Base-by-base conservation (phyloP, 305 asterid species). In the Rubia tinctorum region DNA sequence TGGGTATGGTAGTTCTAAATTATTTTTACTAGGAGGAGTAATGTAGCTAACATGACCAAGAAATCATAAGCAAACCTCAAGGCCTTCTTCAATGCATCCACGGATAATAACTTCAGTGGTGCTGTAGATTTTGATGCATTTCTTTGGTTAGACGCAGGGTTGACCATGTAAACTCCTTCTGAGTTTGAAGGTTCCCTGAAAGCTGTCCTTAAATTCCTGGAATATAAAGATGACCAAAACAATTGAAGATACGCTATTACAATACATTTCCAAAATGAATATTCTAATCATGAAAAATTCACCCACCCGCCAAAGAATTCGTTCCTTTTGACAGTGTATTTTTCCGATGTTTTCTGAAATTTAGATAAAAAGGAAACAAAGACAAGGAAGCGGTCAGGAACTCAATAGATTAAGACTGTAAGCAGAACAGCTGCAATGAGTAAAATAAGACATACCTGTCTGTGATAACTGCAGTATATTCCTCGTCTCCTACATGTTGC, bases 281-380 rank as follows among this genome's bases (percentile, higher is more conserved):
- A 63, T 40, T 27, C 37, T 39, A 11, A 8, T 43, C 39, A 34
- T 66, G 75, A 37, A 66, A 68, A 53, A 64, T 73, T 76, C 43
- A 83, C 94, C 23, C 84, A 91, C 97, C 95, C 97, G 80, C 97
- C 98, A 75, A 80, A 86, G 79, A 89, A 91, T 82, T 93, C 98
- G 55, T 89, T 76, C 87, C 98, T 88, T 76, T 84, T 77, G 65
- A 88, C 81, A 20, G 90, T 82, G 75, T 93, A 93, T 61, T 84
- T 87, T 68, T 83, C 87, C 13, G 92, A 83, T 80, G 85, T 78
- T 83, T 78, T 82, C 98, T 91, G 63, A 62, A 69, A 70, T 45
- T 78, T 72, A 67, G 39, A 72, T 27, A 55, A 60, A 5, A 56
- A 66, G 53, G 69, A 27, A 62, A 69, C 66, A 37, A 53, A 6